Evolutionary conservation across 768 basidiomycete genomes (phyloP), one percentile per base, ranked within the genome.

Genomic region (Coprinopsis sp.): DNA sequence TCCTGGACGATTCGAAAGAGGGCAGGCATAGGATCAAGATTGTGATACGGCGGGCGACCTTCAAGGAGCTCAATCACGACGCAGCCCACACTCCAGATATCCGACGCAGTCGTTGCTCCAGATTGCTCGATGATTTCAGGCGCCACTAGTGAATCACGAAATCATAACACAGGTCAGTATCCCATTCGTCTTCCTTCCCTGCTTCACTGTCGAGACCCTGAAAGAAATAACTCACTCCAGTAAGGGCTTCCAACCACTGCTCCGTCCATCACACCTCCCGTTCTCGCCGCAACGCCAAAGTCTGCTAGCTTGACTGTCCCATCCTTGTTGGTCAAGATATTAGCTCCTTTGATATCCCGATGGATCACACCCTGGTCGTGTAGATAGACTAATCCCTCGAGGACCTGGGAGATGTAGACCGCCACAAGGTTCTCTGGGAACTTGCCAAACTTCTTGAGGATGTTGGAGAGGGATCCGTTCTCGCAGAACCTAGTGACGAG

Each of bases 361-460:
- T 99, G 96, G 56, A 99, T 97, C 51, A 99, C 96, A 73, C 96
- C 96, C 71, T 98, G 95, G 55, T 98, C 95, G 60, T 99, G 96
- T 16, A 99, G 81, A 63, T 99, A 99, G 38, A 94, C 85, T 27
- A 99, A 76, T 1, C 96, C 96, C 58, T 95, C 89, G 24, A 99
- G 76, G 19, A 97, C 91, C 67, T 99, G 96, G 34, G 88, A 90
- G 56, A 97, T 91, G 69, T 97, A 98, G 13, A 97, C 90, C 0
- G 90, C 93, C 22, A 98, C 95, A 16, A 99, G 82, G 55, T 81
- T 88, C 64, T 99, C 96, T 1, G 96, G 96, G 61, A 99, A 98
- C 72, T 98, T 97, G 54, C 96, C 96, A 59, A 98, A 99, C 38
- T 89, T 84, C 66, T 97, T 97, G 66, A 85, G 86, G 58, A 98